Conservation (phyloP, 495 filamentous ascomycete species). For the Staphylotrichum tortipilum region DNA sequence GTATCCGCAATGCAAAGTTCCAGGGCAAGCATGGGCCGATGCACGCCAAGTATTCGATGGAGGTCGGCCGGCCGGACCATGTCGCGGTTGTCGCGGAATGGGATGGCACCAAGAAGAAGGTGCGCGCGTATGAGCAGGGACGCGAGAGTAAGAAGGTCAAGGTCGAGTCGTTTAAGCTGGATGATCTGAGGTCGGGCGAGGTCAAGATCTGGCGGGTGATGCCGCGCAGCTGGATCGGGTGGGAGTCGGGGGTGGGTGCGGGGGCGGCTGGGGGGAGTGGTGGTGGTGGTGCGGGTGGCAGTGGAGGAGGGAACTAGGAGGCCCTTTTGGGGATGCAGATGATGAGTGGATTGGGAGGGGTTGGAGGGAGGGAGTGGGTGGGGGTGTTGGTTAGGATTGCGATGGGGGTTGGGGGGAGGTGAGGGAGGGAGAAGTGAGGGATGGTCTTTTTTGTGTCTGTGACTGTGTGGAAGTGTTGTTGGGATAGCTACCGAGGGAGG, state of each 20-base stretch:
- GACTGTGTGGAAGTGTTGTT: background rate
- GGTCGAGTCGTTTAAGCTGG: slow-evolving; percentile 85
- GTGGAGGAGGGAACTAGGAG: slow-evolving; percentile 19
- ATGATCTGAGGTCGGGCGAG: slow-evolving; percentile 85
- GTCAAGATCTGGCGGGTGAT: slow-evolving; percentile 97
- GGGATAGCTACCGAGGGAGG: background rate
- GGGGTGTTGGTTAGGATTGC: slow-evolving; percentile 9
- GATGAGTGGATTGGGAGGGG: background rate
- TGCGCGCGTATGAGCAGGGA: slow-evolving; percentile 91
- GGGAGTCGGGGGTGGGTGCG: slow-evolving; percentile 39
- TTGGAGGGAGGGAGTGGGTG: slow-evolving; percentile 1
- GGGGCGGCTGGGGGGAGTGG: background rate
- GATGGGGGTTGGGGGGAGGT: slow-evolving; percentile 6
- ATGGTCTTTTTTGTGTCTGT: background rate
- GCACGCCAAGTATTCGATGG: slow-evolving; percentile 84
- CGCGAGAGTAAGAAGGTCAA: slow-evolving; percentile 92
- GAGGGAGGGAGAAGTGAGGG: background rate
- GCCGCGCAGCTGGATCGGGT: slow-evolving; percentile 85
- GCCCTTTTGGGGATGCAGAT: slow-evolving; percentile 11
- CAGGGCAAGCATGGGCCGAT: slow-evolving; percentile 91
- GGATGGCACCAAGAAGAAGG: slow-evolving; percentile 98
- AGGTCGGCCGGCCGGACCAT: slow-evolving; percentile 89
- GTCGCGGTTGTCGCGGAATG: slow-evolving; percentile 96
- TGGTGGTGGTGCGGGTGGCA: background rate
- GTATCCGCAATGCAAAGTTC: slow-evolving; percentile 88